Percentiles rank a stretch among this genome's conserved stretches.
These are phyloP conservation scores for Cercospora beticola DNA, from an alignment of 2,329 filamentous ascomycete genomes.

Conservation along the genomic window DNA sequence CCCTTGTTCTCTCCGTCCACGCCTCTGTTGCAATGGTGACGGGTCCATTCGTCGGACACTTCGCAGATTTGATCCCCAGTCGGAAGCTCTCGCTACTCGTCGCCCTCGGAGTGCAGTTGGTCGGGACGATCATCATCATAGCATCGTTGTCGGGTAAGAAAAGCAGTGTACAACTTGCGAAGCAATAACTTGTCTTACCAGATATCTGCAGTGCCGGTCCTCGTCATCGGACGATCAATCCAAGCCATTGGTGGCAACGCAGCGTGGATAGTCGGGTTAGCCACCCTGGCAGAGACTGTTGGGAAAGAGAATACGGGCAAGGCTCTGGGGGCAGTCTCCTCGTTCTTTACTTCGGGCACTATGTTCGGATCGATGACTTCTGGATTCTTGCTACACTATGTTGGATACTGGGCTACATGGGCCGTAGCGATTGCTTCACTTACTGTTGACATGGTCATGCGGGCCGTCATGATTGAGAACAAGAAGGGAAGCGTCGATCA, in stretches of 20 bases:
- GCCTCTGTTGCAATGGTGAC: constrained; percentile 47
- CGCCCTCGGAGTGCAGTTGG: constrained; percentile 14
- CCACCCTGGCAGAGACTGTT: constrained; percentile 20
- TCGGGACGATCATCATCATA: constrained; percentile 15
- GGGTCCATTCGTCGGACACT: constrained; percentile 24
- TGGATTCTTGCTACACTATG: constrained; percentile 19
- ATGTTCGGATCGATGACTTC: constrained; percentile 18
- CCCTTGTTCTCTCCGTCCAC: constrained; percentile 31
- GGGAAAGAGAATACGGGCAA: constrained; percentile 20
- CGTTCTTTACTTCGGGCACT: constrained; percentile 21
- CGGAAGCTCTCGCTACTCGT: constrained; percentile 23
- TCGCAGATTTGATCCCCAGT: constrained; percentile 18
- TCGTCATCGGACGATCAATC: constrained; percentile 20
- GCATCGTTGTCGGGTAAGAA: background rate
- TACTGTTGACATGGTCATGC: constrained; percentile 16
- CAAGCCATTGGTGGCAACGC: constrained; percentile 20
- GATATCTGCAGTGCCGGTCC: constrained; percentile 11
- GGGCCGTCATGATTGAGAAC: constrained; percentile 18
- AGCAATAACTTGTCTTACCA: constrained; percentile 7
- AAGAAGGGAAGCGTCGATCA: background rate
- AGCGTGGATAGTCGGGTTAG: constrained; percentile 26
- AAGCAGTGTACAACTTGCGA: background rate
- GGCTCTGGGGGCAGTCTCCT: constrained; percentile 15
- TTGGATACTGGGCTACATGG: constrained; percentile 26
- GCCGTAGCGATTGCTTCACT: constrained; percentile 17